These are phyloP conservation scores for Jaltomata sinuosa DNA, from an alignment of 257 asterid species.

Conservation along the genomic window DNA sequence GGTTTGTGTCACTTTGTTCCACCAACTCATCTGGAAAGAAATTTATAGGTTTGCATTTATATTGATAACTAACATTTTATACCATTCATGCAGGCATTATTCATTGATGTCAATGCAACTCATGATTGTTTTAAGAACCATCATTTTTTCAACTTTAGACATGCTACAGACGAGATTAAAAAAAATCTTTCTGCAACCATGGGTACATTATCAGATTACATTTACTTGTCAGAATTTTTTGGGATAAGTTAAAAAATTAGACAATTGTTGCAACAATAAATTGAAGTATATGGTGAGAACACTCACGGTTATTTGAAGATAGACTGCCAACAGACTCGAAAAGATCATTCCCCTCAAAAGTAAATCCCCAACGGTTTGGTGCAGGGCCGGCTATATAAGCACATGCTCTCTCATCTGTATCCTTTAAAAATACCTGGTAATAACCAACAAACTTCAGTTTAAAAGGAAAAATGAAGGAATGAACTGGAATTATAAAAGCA, in stretches of 20 bases:
- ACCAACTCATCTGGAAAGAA: constrained; percentile 2
- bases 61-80: background rate
- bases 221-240: background rate
- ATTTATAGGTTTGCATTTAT: background rate
- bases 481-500: background rate
- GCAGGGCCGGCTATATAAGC: constrained; percentile 99
- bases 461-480: background rate
- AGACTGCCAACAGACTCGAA: constrained; percentile 35
- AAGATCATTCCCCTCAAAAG: constrained; percentile 76
- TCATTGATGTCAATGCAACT: too few species aligned
- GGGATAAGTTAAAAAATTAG: background rate
- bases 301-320: constrained; percentile 47
- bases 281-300: constrained; percentile 1
- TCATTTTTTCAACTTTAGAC: background rate
- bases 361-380: constrained; percentile 98
- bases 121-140: too few species aligned
- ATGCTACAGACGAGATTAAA: background rate
- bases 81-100: background rate
- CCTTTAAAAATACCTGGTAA: constrained; percentile 85
- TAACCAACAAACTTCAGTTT: constrained; percentile 10
- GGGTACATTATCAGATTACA: background rate
- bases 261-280: background rate
- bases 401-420: constrained; percentile 98
- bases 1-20: constrained; percentile 8
- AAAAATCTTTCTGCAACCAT: background rate